Base-by-base conservation (phyloP, 805 yeast genomes). In the Ogataea nakhonphanomensis region DNA sequence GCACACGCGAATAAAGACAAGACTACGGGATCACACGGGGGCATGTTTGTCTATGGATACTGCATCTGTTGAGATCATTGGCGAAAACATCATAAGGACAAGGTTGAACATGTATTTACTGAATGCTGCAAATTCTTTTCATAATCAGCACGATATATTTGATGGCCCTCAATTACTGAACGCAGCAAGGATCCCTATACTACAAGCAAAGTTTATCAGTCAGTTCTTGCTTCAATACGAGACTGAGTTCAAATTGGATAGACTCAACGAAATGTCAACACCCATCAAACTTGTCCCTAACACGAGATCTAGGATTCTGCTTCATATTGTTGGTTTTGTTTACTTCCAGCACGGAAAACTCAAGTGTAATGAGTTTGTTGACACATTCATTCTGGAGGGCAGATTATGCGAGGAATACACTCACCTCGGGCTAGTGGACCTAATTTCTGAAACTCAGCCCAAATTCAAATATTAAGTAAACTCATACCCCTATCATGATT, bases 301-400 rank as follows among this genome's bases (percentile, higher is more conserved):
- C 20, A 26, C 45, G 7, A 36, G 61, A 35, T 53, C 53, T 20
- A 49, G 39, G 20, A 32, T 58, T 5, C 23, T 60, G 11, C 44
- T 51, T 7, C 48, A 45, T 25, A 9, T 58, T 10, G 35, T 54
- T n/a, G 66, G 66, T 2, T 54, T 58, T 32, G 39, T 62, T 7
- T 37, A 47, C 29, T 47, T 43, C 8, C 54, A 58, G 37, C 46
- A 53, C 15, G 65, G 62, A 1, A 14, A 35, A 3, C 24, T 24
- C 2, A 46, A 42, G 22, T 43, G 53, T 12, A 21, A 17, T 6
- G 49, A 49, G 26, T 61, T 57, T 36, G 44, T 61, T 7, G 53
- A 50, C 30, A 57, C 61, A 7, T 59, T 61, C 44, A 37, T 62
- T 6, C 50, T 62, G 8, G 27, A 32, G 14, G 66, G 64, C 3